A percentile compares a stretch with the other conserved stretches of the same genome.
These are phyloP conservation scores for Podaxis sp. DNA, from an alignment of 768 basidiomycete genomes.

Conservation along the genomic window DNA sequence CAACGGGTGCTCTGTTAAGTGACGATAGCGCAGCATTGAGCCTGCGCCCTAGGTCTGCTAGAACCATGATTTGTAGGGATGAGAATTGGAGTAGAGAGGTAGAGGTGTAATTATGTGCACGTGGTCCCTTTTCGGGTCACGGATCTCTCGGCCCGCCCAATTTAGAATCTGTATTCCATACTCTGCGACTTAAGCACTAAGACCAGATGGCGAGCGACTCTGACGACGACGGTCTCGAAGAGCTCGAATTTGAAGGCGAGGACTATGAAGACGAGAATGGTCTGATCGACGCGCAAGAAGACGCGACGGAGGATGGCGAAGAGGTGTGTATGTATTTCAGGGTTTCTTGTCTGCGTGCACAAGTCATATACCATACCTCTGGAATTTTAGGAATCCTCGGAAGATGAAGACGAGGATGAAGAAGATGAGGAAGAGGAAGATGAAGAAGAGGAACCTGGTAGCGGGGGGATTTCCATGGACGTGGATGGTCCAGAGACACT, in stretches of 20 bases:
- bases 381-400: slow-evolving; percentile 27
- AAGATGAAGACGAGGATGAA: slow-evolving; percentile 47
- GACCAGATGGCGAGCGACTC: slow-evolving; percentile 44
- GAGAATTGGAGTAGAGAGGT: slow-evolving; percentile 2
- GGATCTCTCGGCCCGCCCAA: slow-evolving; percentile 1
- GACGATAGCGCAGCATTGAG: slow-evolving; percentile 93
- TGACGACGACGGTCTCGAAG: slow-evolving; percentile 60
- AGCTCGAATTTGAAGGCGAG: slow-evolving; percentile 25
- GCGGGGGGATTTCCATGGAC: slow-evolving; percentile 23
- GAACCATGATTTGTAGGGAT: slow-evolving; percentile 67
- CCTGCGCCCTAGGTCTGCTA: slow-evolving; percentile 90
- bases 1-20: slow-evolving; percentile 76
- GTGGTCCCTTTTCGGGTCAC: slow-evolving; percentile 3
- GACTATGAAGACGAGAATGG: slow-evolving; percentile 9
- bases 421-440: slow-evolving; percentile 44
- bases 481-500: slow-evolving; percentile 17
- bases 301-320: slow-evolving; percentile 12
- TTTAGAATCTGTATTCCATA: slow-evolving; percentile 17
- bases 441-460: slow-evolving; percentile 39
- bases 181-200: background rate
- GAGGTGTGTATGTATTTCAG: slow-evolving; percentile 11
- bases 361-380: background rate
- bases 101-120: slow-evolving; percentile 1
- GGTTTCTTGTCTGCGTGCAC: background rate
- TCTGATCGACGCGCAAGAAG: slow-evolving; percentile 9